Base-by-base conservation (phyloP, 2,329 filamentous ascomycete species). In the Epichloe hybrida region DNA sequence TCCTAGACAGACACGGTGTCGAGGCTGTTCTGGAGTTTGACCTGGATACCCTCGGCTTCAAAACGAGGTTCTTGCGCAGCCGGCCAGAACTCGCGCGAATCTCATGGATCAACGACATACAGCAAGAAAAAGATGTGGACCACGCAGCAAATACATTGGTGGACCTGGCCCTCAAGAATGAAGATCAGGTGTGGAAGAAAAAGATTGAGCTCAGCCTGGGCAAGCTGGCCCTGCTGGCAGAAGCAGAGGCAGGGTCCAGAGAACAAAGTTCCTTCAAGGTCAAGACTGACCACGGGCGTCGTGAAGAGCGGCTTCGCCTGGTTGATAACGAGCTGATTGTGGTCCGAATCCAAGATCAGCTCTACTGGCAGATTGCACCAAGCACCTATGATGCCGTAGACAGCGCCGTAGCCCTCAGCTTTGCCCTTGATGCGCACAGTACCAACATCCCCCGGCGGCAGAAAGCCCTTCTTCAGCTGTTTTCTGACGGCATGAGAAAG, bases 21-120 rank as follows among this genome's bases (percentile, higher is more conserved):
- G 74, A 81, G 57, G 74, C 77, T 2, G 73, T 96, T 31, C 74
- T 98, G 49, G 76, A 82, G 58, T 86, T 86, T 53, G 73, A 83
- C 27, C 70, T 81, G 51, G 85, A 90, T 59, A 81, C 81, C 56
- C 69, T 78, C 48, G 70, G 71, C n/a, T 84, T 81, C 60, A 77
- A 95, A 50, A 95, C 88, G 0, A 74, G 75, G 48, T 98, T 89
- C 60, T 73, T 98, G 46, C 80, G 86, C 41, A 82, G 79, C 50
- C 79, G 82, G 55, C 77, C 81, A 0, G 76, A 82, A 54, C 80
- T 88, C 54, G 83, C 84, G 31, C 88, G 88, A 59, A 75, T 98
- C 43, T 83, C 84, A 46, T 98, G 93, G 93, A 95, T 98, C 69
- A 94, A 98, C 63, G 90, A 97, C 62, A 77, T 97, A 7, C 75